These are phyloP conservation scores for Hyaloperonospora arabidopsidis DNA, from an alignment of 352 stramenopile species.

Conservation along the genomic window DNA sequence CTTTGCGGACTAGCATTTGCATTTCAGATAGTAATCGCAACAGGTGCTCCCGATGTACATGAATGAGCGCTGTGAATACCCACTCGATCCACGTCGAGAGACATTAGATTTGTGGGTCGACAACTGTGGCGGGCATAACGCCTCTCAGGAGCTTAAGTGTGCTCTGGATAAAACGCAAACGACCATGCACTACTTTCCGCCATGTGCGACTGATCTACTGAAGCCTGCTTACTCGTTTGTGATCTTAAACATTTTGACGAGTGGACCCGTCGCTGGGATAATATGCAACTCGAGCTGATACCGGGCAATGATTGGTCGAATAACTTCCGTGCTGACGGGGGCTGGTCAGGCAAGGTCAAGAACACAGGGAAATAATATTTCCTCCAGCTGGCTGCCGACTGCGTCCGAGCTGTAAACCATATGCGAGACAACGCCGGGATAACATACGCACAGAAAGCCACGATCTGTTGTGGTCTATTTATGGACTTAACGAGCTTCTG, in stretches of 20 bases:
- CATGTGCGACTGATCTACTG: neutral
- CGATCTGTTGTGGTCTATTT: conserved; percentile 24
- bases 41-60: too few species aligned
- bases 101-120: neutral
- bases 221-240: conserved; percentile 30
- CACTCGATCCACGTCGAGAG: too few species aligned
- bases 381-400: conserved; percentile 11
- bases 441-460: conserved; percentile 23
- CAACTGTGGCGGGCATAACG: neutral
- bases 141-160: neutral
- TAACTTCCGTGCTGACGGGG: conserved; percentile 10
- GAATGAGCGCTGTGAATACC: too few species aligned
- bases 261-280: conserved; percentile 17
- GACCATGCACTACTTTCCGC: neutral
- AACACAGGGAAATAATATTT: conserved; percentile 23
- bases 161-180: neutral
- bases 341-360: conserved; percentile 20
- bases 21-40: too few species aligned
- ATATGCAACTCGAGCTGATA: conserved; percentile 25
- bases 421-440: conserved; percentile 15
- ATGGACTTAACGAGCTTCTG: conserved; percentile 1
- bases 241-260: conserved; percentile 25
- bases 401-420: conserved; percentile 12
- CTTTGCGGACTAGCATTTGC: too few species aligned
- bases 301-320: conserved; percentile 19